These are phyloP conservation scores for Bruguiera gymnorhiza DNA, from an alignment of 345 rosid genomes.

Conservation along the genomic window DNA sequence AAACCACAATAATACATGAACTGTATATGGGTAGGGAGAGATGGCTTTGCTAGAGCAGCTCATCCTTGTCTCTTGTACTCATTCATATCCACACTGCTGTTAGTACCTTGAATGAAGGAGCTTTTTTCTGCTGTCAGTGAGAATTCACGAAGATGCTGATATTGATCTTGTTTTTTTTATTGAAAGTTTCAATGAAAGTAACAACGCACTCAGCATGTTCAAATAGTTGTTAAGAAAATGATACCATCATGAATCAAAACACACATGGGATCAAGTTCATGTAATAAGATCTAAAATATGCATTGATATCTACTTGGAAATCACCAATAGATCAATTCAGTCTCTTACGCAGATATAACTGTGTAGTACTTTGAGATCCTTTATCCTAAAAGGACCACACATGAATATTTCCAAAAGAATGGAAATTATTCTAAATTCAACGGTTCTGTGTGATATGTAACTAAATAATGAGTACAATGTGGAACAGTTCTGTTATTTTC, in stretches of 20 bases:
- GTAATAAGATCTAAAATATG: not conserved
- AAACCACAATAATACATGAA: not conserved
- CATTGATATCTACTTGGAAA: not conserved
- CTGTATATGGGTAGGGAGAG: not conserved
- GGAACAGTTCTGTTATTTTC: conserved; percentile 17
- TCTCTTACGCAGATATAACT: not conserved
- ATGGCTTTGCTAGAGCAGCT: conserved; percentile 9
- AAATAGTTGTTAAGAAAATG: not conserved
- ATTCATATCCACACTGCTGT: not conserved
- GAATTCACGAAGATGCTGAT: not conserved
- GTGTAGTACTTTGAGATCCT: not conserved
- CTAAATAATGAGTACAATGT: conserved; percentile 1
- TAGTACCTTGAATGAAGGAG: conserved; percentile 18
- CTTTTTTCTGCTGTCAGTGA: not conserved
- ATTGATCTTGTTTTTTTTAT: not conserved
- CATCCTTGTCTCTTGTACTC: not conserved
- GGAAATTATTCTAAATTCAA: not conserved
- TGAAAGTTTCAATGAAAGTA: not conserved
- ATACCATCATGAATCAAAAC: not conserved
- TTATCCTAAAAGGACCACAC: not conserved
- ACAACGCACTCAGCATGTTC: not conserved
- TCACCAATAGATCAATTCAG: not conserved
- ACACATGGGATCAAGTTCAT: not conserved
- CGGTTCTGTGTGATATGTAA: not conserved
- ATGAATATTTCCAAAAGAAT: not conserved